Conservation (phyloP, 805 yeast species). For the Candida anglica region DNA sequence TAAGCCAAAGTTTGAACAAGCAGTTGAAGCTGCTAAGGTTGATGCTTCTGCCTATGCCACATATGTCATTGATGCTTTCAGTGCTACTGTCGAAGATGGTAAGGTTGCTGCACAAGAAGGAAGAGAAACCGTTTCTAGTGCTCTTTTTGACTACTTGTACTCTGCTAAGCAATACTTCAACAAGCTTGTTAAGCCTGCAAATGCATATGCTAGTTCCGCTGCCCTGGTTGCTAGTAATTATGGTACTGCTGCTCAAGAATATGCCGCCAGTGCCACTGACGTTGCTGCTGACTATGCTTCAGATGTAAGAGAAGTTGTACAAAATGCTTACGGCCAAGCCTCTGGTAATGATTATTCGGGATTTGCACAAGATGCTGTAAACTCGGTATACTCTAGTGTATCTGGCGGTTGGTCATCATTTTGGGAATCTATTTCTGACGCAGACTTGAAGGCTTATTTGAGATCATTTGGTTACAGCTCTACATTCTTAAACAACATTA, state of each 20-base stretch:
- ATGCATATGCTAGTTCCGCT: constrained; percentile 2
- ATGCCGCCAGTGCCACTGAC: constrained; percentile 3
- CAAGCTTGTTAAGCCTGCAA: constrained; percentile 1
- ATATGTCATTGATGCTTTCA: constrained; percentile 1
- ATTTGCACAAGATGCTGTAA: constrained; percentile 1
- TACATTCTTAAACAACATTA: constrained; percentile 12
- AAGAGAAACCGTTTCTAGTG: neutral
- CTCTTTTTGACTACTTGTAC: neutral
- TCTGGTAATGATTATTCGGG: neutral
- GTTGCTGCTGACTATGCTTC: constrained; percentile 1
- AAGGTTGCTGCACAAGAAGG: neutral
- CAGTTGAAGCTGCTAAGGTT: constrained; percentile 8
- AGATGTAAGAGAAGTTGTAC: constrained; percentile 5
- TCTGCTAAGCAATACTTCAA: constrained; percentile 1
- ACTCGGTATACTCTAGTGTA: neutral
- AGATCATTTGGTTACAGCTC: constrained; percentile 37
- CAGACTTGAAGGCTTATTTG: constrained; percentile 40
- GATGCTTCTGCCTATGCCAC: constrained; percentile 5
- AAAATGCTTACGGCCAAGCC: constrained; percentile 6
- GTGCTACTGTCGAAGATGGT: neutral
- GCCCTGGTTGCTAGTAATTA: constrained; percentile 3
- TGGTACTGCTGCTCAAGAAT: neutral
- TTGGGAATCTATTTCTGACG: constrained; percentile 18
- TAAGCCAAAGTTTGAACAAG: constrained; percentile 9
- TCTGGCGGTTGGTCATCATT: constrained; percentile 1